Evolutionary conservation across 106 monocot genomes (phyloP), one percentile per base, ranked within the genome.

Genomic region (Dioscorea dumetorum): DNA sequence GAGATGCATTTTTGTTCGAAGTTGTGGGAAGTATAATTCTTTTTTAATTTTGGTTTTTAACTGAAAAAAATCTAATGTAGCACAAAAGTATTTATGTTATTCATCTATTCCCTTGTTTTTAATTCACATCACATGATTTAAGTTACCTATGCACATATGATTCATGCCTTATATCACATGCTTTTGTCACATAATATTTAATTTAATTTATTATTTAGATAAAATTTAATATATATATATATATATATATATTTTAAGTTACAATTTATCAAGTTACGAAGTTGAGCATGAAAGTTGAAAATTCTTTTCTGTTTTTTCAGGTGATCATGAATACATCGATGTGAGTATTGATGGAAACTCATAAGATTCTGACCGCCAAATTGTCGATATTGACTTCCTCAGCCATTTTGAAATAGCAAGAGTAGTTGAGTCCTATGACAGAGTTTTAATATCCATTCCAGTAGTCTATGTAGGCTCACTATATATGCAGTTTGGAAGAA

Each of bases 341-440:
- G 89, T 92, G 21, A 54, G 86, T 66, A 33, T 75, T 32, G 67
- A 75, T 54, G 63, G 59, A 31, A 72, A 70, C 33, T 14, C n/a
- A 63, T 69, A 50, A 53, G 68, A 22, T 35, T 56, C 70, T 22
- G 89, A 90, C 22, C 82, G 89, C 12, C 24, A 90, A 54, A 87
- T 99, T 10, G 66, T 92, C 41, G 97, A 99, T 18, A 74, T 87
- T 49, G 97, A 99, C 68, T 92, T 92, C 67, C 80, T 76, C 12
- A 90, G 97, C 80, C 97, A 99, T 73, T 99, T 99, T 74, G 87
- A 99, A 74, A 99, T 99, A 33, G 97, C 97, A 49, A 67, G 92
- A 69, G 92, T 92, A 3, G 87, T 90, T 62, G 72, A 99, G 20
- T 87, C 89, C 58, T 99, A 92, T 50, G 70, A 83, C 67, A 60